phyloP scores from a whole-genome alignment of 306 rosid species.

The Comarum palustre region DNA sequence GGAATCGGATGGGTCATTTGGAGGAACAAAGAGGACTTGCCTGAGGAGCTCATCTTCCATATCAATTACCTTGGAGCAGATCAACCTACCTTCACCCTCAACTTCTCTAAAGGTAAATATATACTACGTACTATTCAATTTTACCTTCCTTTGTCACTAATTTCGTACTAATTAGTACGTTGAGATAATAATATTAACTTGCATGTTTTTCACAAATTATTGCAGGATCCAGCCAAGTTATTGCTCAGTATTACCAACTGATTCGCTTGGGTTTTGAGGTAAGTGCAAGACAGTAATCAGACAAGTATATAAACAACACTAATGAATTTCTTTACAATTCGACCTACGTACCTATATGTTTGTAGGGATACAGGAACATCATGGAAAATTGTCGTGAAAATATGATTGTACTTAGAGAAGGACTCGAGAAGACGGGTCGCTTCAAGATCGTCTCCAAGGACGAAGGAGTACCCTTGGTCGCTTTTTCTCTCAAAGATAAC shows the following conservation, averaged over 20 bases:
- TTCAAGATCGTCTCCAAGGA: conserved; percentile 77
- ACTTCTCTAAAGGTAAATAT: conserved; percentile 63
- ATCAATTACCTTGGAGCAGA: conserved; percentile 95
- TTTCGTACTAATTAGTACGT: background rate
- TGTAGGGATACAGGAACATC: conserved; percentile 74
- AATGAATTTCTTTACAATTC: background rate
- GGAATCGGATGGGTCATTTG: conserved; percentile 93
- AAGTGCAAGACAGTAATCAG: background rate
- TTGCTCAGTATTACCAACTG: conserved; percentile 91
- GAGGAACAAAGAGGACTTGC: conserved; percentile 80
- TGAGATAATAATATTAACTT: background rate
- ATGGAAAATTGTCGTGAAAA: conserved; percentile 90
- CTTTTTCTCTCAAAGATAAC: conserved; percentile 70
- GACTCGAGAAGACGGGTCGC: conserved; percentile 60
- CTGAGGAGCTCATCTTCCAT: conserved; percentile 91
- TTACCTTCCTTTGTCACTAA: background rate
- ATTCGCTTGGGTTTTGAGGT: conserved; percentile 88
- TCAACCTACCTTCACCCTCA: conserved; percentile 97
- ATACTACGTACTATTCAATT: no score
- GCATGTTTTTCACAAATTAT: background rate
- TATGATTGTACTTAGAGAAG: conserved; percentile 77
- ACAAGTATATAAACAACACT: background rate
- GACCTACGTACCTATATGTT: background rate
- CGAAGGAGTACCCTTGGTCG: conserved; percentile 82
- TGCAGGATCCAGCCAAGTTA: conserved; percentile 89